phyloP scores from a whole-genome alignment of 73 alveolate species.

The Paramecium sonneborni region DNA sequence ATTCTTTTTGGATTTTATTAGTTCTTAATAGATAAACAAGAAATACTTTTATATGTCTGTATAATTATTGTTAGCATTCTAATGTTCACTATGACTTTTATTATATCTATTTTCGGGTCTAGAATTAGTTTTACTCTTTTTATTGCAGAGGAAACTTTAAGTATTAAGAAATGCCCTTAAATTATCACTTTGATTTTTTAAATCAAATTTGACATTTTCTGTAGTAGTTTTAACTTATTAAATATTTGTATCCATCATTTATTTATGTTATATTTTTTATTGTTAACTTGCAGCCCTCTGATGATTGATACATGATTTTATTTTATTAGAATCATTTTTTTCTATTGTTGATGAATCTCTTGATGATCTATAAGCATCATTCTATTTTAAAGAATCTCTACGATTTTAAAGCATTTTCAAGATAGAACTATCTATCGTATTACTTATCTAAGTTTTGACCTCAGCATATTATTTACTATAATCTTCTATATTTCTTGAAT shows the following conservation, averaged over 20 bases:
- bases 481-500: neutral
- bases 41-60: neutral
- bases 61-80: neutral
- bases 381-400: neutral
- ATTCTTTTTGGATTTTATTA: neutral
- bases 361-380: neutral
- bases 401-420: neutral
- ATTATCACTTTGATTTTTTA: neutral
- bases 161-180: neutral
- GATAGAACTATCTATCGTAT: neutral
- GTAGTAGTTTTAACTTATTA: neutral
- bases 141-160: neutral
- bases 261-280: neutral
- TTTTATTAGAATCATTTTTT: neutral
- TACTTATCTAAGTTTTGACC: neutral
- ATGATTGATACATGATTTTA: neutral
- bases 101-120: neutral
- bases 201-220: neutral
- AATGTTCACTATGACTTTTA: constrained; percentile 15
- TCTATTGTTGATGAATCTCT: neutral
- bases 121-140: neutral
- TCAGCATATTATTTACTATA: neutral
- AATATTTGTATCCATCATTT: neutral
- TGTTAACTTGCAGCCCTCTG: neutral
- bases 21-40: neutral